These are phyloP conservation scores for Ambrosia artemisiifolia DNA, from an alignment of 129 eudicot genomes.

Conservation along the genomic window DNA sequence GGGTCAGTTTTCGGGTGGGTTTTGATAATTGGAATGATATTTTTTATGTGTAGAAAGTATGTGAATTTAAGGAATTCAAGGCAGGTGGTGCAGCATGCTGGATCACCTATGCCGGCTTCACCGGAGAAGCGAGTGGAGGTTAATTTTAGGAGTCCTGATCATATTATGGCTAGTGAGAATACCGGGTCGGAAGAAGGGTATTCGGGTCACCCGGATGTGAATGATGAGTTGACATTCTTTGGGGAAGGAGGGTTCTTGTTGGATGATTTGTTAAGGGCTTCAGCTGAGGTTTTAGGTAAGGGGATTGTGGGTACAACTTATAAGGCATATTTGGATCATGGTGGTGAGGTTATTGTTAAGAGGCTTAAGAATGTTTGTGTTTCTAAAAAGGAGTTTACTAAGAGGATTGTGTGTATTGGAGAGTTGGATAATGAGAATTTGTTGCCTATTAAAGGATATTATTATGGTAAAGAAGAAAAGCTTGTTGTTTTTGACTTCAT, in stretches of 20 bases:
- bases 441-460: constrained; percentile 49
- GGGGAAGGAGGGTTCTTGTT: constrained; percentile 38
- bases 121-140: constrained; percentile 31
- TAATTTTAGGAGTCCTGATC: constrained; percentile 21
- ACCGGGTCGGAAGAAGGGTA: constrained; percentile 23
- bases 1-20: constrained; percentile 44
- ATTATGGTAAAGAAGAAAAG: constrained; percentile 64
- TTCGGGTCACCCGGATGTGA: constrained; percentile 21
- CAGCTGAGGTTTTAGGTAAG: constrained; percentile 64
- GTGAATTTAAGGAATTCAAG: constrained; percentile 11
- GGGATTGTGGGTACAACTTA: constrained; percentile 57
- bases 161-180: constrained; percentile 24
- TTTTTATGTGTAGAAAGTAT: constrained; percentile 28
- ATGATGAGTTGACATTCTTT: constrained; percentile 48
- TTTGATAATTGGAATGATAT: constrained; percentile 18
- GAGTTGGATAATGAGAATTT: constrained; percentile 52
- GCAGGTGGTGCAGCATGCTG: constrained; percentile 16
- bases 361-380: constrained; percentile 56
- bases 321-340: constrained; percentile 48
- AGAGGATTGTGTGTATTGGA: constrained; percentile 42
- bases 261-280: constrained; percentile 56
- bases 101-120: constrained; percentile 27
- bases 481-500: constrained; percentile 52
- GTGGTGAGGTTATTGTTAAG: constrained; percentile 51
- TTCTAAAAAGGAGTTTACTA: constrained; percentile 46